Evolutionary conservation across 306 rosid genomes (phyloP), one percentile per base, ranked within the genome.

Genomic region (Vigna radiata): DNA sequence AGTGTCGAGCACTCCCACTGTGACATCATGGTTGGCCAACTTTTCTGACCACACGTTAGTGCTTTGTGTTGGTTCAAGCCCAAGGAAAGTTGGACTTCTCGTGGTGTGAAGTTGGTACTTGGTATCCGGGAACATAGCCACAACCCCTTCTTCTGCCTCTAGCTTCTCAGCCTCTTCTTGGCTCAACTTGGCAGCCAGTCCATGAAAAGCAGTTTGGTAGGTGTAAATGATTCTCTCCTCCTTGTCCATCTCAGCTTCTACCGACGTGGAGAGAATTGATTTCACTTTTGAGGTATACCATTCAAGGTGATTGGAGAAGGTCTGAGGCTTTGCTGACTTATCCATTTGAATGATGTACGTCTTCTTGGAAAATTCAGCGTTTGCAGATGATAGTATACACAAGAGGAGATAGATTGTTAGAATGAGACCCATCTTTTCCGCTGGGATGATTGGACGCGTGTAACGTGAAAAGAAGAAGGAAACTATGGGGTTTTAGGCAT

Each of bases 1-100:
- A 0, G 98, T 95, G 87, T 92, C 98, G 1, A 95, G 79, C 0
- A 95, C 97, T 6, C 98, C 98, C 5, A 95, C 97, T 1, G 90
- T 2, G 59, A 95, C 97, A 36, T 90, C 98, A 73, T 90, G 92
- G 81, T 87, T 86, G 6, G 79, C 76, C 6, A 82, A 15, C 18
- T 72, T 86, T 11, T 87, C 86, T 23, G 96, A 83, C 89, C 91
- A 88, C 13, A 75, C 75, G 19, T 80, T 73, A 25, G 77, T 79
- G 73, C 54, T 79, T 29, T 82, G 87, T 2, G 68, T 65, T 7
- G 90, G 76, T 43, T 90, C 96, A 44, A 95, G 97, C 8, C 98
- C 97, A 17, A 95, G 91, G 68, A 95, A 95, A 61, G 33, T 36
- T 21, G 98, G 97, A 76, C 97, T 95, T 63, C 98, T 83, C 12